Evolutionary conservation across 352 stramenopile species (phyloP), one percentile per base, ranked within the genome.

Genomic region (Globisporangium recalcitrans): DNA sequence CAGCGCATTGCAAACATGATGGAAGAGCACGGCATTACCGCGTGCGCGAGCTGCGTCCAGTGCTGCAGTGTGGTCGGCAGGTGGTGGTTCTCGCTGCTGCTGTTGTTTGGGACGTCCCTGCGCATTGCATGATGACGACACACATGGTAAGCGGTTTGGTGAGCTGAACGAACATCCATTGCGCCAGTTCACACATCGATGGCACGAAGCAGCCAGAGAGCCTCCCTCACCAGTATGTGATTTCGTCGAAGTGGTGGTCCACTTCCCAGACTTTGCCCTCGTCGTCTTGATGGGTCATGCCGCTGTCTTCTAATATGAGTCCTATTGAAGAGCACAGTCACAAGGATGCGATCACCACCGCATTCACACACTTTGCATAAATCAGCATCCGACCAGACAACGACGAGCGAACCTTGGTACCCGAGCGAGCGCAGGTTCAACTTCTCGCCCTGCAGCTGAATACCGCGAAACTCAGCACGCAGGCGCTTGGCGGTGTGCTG

Each of bases 241-340:
- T 42, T 40, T 82, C 68, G n/a, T 88, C 70, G 47, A 93, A 93
- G 54, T 93, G 80, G 51, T 80, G 69, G 26, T 90, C 84, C 11
- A 93, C 73, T 62, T 93, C 84, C 82, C 82, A 93, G 32, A 90
- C 73, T 26, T 75, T 71, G 40, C 80, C 80, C 71, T 89, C 80
- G 55, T 89, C 82, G 24, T 80, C 68, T 2, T 68, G 14, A 51
- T 90, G 75, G 47, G 70, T 73, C 71, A 84, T 75, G 16, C 74
- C 75, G 51, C 68, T 82, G 62, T 88, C 76, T 66, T 90, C 77
- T 44, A 90, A 49, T 24, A 90, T 60, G 52, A 93, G 70, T 7
- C 83, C 77, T 91, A 44, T 24, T 40, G 29, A 24, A 55, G 11
- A 34, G 46, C 48, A 10, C 16, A 57, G 22, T 21, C 8, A 40